phyloP scores from a whole-genome alignment of 441 rosid genomes.

The Corymbia citriodora region DNA sequence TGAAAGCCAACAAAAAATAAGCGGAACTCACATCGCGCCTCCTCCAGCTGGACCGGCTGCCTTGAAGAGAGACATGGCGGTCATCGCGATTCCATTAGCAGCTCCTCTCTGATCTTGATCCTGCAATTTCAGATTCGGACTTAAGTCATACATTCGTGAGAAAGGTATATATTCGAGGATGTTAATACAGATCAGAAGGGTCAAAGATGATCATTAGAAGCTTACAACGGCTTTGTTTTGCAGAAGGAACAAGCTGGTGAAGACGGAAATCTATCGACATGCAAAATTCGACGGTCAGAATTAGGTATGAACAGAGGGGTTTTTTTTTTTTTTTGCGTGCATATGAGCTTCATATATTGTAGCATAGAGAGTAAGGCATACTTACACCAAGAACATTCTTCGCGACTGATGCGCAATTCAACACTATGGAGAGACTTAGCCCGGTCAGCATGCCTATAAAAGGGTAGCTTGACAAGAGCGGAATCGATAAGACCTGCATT shows the following conservation, averaged over 20 bases:
- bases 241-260: conserved; percentile 16
- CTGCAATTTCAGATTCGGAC: neutral
- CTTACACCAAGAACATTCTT: conserved; percentile 70
- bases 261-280: conserved; percentile 1
- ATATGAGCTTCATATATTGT: neutral
- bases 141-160: neutral
- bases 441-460: conserved; percentile 63
- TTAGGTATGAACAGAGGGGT: neutral
- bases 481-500: conserved; percentile 46
- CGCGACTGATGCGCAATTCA: conserved; percentile 57
- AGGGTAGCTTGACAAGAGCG: conserved; percentile 56
- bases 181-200: neutral
- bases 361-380: neutral
- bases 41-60: conserved; percentile 8
- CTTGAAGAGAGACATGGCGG: conserved; percentile 9
- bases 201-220: neutral
- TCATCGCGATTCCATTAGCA: conserved; percentile 4
- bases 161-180: neutral
- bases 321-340: neutral
- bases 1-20: neutral
- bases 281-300: neutral
- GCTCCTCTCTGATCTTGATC: conserved; percentile 8
- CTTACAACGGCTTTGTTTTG: conserved; percentile 23
- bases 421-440: conserved; percentile 33
- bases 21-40: neutral